Percentiles rank a stretch among this genome's conserved stretches.
Evolutionary conservation across 768 basidiomycete genomes (phyloP).

Genomic region (Calocybe gangraenosa): DNA sequence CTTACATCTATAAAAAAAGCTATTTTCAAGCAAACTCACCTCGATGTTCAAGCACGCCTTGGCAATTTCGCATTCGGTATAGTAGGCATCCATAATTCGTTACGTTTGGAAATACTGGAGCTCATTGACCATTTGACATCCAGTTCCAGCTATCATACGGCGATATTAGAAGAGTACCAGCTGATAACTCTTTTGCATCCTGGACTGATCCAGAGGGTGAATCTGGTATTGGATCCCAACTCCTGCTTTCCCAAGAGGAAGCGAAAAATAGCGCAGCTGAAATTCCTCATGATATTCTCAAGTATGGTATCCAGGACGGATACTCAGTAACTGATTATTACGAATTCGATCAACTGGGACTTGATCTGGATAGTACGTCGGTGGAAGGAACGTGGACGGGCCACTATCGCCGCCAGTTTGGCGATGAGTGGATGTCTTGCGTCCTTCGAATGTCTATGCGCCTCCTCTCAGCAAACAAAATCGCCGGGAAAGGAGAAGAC

Average conservation of each 20-base stretch:
- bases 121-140: background rate
- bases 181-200: constrained; percentile 25
- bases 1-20: too few species aligned
- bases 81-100: constrained; percentile 17
- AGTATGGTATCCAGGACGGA: constrained; percentile 29
- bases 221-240: constrained; percentile 6
- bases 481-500: constrained; percentile 31
- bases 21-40: constrained; percentile 31
- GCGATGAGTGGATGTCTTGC: constrained; percentile 20
- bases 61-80: constrained; percentile 36
- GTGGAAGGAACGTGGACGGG: constrained; percentile 32
- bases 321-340: constrained; percentile 28
- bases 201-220: constrained; percentile 23
- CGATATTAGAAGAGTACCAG: constrained; percentile 26
- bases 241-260: constrained; percentile 14
- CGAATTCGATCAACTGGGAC: constrained; percentile 24
- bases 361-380: constrained; percentile 13
- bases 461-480: constrained; percentile 17
- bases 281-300: constrained; percentile 23
- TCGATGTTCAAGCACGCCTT: constrained; percentile 27
- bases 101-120: background rate
- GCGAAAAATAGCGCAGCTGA: constrained; percentile 13
- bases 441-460: constrained; percentile 26
- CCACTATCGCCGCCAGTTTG: constrained; percentile 22
- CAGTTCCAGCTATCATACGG: constrained; percentile 31